Evolutionary conservation across 352 stramenopile genomes (phyloP).

Genomic region (Globisporangium megalacanthum): DNA sequence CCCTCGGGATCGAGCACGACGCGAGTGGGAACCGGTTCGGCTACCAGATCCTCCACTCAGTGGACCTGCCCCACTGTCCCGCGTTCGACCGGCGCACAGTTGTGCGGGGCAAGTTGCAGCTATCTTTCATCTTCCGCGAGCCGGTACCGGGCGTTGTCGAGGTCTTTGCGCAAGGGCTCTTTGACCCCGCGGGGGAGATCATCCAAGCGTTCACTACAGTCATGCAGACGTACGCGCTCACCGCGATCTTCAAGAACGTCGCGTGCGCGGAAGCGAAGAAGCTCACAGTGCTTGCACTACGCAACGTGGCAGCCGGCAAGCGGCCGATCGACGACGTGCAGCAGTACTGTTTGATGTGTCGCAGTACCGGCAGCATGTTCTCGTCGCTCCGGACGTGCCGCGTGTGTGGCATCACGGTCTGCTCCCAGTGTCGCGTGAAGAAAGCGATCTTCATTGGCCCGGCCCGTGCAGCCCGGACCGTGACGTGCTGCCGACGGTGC

Average conservation of each 20-base stretch:
- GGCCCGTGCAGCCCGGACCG: background rate
- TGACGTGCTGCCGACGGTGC: conserved; percentile 5
- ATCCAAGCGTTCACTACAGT: conserved; percentile 18
- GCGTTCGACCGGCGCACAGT: conserved; percentile 22
- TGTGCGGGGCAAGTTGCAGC: conserved; percentile 23
- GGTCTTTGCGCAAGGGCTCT: conserved; percentile 32
- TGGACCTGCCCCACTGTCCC: conserved; percentile 31
- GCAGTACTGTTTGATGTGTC: conserved; percentile 17
- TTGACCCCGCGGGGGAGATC: conserved; percentile 36
- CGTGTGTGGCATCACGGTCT: conserved; percentile 18
- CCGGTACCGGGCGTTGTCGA: conserved; percentile 27
- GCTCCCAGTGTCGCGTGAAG: conserved; percentile 20
- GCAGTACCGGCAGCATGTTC: conserved; percentile 8
- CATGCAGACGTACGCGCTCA: conserved; percentile 19
- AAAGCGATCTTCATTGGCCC: conserved; percentile 22
- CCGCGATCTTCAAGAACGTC: conserved; percentile 23
- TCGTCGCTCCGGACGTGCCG: conserved; percentile 13
- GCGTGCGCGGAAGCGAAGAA: conserved; percentile 47
- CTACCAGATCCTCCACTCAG: conserved; percentile 38
- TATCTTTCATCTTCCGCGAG: conserved; percentile 34
- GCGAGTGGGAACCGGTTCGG: conserved; percentile 21
- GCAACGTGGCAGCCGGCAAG: conserved; percentile 9
- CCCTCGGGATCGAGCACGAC: conserved; percentile 34
- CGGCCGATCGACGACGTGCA: conserved; percentile 7
- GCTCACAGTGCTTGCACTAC: conserved; percentile 31